Evolutionary conservation across 371 early-diverging fungal genomes (phyloP).

Genomic region (Lichtheimia corymbifera): DNA sequence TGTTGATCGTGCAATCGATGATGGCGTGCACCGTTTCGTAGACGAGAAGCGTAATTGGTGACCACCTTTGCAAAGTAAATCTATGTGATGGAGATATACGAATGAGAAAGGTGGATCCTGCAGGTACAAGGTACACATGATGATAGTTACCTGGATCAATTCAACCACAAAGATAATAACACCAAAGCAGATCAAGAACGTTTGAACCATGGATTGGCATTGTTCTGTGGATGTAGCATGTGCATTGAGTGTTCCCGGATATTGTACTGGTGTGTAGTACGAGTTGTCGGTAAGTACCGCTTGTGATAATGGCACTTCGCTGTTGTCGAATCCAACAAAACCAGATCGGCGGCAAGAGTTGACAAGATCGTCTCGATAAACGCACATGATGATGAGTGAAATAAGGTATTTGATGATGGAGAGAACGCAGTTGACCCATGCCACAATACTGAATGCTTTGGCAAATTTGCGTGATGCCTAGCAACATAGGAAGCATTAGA

Average conservation of each 20-base stretch:
- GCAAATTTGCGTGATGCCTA: slow-evolving; percentile 49
- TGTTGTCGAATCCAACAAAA: slow-evolving; percentile 39
- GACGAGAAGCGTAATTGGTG: slow-evolving; percentile 41
- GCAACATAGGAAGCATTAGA: neutral
- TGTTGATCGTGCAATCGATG: slow-evolving; percentile 54
- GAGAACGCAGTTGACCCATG: slow-evolving; percentile 41
- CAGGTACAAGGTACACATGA: too few species aligned
- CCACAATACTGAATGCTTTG: slow-evolving; percentile 42
- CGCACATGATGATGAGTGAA: slow-evolving; percentile 39
- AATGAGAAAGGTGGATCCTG: neutral
- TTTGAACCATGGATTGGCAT: slow-evolving; percentile 30
- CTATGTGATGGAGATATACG: slow-evolving; percentile 12
- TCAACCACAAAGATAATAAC: slow-evolving; percentile 36
- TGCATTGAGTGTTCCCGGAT: slow-evolving; percentile 42
- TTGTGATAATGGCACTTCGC: slow-evolving; percentile 29
- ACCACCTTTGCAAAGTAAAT: slow-evolving; percentile 53
- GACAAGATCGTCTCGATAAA: slow-evolving; percentile 31
- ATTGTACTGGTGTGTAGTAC: slow-evolving; percentile 47
- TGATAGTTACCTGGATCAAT: slow-evolving; percentile 37
- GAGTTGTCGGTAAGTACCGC: slow-evolving; percentile 27
- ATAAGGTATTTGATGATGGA: slow-evolving; percentile 44
- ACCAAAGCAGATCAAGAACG: slow-evolving; percentile 37
- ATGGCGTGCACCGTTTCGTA: slow-evolving; percentile 53
- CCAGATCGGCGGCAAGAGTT: slow-evolving; percentile 46
- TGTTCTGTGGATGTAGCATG: slow-evolving; percentile 29